Percentiles rank a stretch among this genome's conserved stretches.
Evolutionary conservation across 169 alveolate species (phyloP).

Genomic region (Eimeria maxima): DNA sequence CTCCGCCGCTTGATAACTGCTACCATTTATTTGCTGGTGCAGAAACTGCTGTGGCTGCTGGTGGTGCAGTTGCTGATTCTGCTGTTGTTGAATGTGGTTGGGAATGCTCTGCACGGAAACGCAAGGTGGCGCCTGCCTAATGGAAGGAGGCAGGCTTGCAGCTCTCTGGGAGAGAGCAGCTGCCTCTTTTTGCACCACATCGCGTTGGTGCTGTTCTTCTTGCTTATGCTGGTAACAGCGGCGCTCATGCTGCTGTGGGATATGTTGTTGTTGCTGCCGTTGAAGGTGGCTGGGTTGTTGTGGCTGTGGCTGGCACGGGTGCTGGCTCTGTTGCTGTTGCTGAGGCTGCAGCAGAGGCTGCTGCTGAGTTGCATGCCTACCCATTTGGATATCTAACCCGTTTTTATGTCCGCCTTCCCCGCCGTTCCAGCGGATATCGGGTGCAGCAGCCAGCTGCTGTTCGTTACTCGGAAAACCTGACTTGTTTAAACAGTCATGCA

Average conservation of each 20-base stretch:
- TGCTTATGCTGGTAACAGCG: conserved; percentile 7
- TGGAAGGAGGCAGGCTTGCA: conserved; percentile 54
- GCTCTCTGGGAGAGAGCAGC: conserved; percentile 42
- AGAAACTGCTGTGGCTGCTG: conserved; percentile 14
- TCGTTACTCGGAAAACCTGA: not conserved
- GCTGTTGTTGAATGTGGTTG: conserved; percentile 50
- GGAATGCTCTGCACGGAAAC: conserved; percentile 51
- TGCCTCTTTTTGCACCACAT: conserved; percentile 32
- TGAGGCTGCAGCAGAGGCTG: conserved; percentile 50
- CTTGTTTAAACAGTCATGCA: not conserved
- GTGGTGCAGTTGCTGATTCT: conserved; percentile 19
- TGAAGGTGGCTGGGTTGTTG: conserved; percentile 16
- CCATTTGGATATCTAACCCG: conserved; percentile 5
- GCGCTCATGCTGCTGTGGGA: conserved; percentile 15
- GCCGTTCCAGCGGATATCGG: not conserved
- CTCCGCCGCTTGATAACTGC: conserved; percentile 3
- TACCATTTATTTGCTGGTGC: not conserved
- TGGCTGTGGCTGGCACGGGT: not conserved
- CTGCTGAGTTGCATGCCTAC: conserved; percentile 29
- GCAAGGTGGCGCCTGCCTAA: conserved; percentile 45
- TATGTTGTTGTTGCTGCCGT: not conserved
- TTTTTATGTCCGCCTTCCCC: not conserved
- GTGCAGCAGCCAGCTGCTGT: conserved; percentile 21
- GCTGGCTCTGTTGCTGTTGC: conserved; percentile 29
- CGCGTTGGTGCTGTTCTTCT: conserved; percentile 1